phyloP scores from a whole-genome alignment of 208 protist species.

The Trypanosoma theileri region DNA sequence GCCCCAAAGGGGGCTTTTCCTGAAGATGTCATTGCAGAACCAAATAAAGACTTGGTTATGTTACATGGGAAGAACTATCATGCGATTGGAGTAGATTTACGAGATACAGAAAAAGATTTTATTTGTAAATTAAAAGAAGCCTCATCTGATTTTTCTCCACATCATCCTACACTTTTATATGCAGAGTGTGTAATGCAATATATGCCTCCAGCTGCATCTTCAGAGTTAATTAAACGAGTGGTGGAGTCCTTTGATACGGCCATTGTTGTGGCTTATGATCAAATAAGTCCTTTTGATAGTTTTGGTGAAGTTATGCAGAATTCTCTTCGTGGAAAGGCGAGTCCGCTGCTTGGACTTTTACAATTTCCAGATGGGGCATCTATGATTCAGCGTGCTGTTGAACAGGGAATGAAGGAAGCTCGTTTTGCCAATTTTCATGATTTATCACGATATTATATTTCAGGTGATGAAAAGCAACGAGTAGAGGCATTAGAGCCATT shows the following conservation, averaged over 20 bases:
- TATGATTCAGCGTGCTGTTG: conserved; percentile 54
- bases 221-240: conserved; percentile 53
- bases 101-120: conserved; percentile 41
- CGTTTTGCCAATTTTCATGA: conserved; percentile 82
- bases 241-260: conserved; percentile 51
- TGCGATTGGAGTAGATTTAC: conserved; percentile 78
- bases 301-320: conserved; percentile 82
- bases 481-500: conserved; percentile 79
- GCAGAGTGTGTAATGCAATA: conserved; percentile 93
- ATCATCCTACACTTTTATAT: conserved; percentile 76
- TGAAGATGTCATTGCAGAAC: conserved; percentile 29
- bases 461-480: conserved; percentile 45
- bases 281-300: conserved; percentile 74
- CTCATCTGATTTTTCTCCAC: conserved; percentile 37
- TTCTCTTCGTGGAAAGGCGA: conserved; percentile 65
- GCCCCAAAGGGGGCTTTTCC: conserved; percentile 61
- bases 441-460: conserved; percentile 58
- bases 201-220: conserved; percentile 63
- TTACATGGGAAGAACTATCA: conserved; percentile 46
- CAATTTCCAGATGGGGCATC: conserved; percentile 34
- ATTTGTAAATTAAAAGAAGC: conserved; percentile 27
- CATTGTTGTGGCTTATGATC: conserved; percentile 81
- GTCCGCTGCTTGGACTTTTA: conserved; percentile 73
- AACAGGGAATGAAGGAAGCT: conserved; percentile 51
- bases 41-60: conserved; percentile 11